Evolutionary conservation across 352 stramenopile species (phyloP), one percentile per base, ranked within the genome.

Genomic region (Phytophthora europaea): DNA sequence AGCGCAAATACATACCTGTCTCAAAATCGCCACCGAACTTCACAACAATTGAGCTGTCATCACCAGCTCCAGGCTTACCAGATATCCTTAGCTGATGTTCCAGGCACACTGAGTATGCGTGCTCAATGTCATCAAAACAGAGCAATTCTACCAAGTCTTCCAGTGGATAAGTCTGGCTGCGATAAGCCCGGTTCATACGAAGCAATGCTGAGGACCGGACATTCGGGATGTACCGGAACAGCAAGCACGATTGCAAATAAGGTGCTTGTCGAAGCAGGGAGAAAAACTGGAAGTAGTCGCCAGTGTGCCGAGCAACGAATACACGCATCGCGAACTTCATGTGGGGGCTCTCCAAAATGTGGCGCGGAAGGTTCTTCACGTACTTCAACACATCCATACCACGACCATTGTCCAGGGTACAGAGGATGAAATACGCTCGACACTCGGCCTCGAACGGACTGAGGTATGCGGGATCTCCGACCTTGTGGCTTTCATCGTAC

Each of bases 361-460:
- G 55, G 62, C 67, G 77, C 13, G 85, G 80, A 2, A 97, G 61
- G 10, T 85, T 78, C 62, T 97, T 97, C 8, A 94, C 85, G 62
- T 94, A 97, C 70, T 97, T 96, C 18, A 97, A 69, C 33, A 97
- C 90, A 65, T 96, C 90, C 13, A 92, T 79, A 0, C 88, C 89
- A 12, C 87, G 85, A 6, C 88, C 90, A 65, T 97, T 96, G 71
- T 97, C 88, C 28, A 97, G 68, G 0, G 87, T 93, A 65, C 88
- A 94, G 8, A 97, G 62, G 47, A 96, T 95, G 59, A 95, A 97
- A 63, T 96, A 97, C 20, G 84, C 89, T 20, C 89, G 85, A 60
- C 85, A 95, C 26, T 97, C 90, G 16, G 90, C 78, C 67, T 97
- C 90, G 31, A 96, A 97, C n/a, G 88, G 87, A 65, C 90, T 97